Percentiles rank a stretch among this genome's conserved stretches.
These are phyloP conservation scores for Narthecium ossifragum DNA, from an alignment of 106 monocot genomes.

Conservation along the genomic window DNA sequence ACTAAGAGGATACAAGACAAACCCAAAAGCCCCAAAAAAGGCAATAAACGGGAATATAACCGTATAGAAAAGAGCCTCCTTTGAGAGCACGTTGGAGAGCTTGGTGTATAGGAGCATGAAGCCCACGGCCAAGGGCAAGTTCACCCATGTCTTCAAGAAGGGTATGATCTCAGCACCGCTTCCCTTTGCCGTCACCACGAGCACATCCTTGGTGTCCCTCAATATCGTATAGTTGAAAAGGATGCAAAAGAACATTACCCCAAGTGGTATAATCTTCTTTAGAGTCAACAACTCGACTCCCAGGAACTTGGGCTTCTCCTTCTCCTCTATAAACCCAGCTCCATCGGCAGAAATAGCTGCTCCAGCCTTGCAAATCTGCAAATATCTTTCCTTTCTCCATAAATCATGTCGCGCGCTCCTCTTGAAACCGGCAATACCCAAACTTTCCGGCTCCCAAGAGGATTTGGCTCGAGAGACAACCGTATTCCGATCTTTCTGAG, in stretches of 20 bases:
- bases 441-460: conserved; percentile 1
- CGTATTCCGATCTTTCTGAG: conserved; percentile 1
- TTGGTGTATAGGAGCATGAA: conserved; percentile 97
- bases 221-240: conserved; percentile 96
- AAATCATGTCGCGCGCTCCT: background rate
- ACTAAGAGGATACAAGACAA: conserved; percentile 71
- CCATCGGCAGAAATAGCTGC: conserved; percentile 33
- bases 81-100: conserved; percentile 81
- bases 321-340: conserved; percentile 9
- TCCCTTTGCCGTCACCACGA: conserved; percentile 91
- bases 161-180: conserved; percentile 98
- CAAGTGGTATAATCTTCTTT: conserved; percentile 82
- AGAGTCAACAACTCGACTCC: conserved; percentile 66
- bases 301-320: conserved; percentile 58
- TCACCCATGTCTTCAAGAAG: conserved; percentile 95
- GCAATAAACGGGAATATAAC: conserved; percentile 83
- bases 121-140: conserved; percentile 91
- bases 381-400: background rate
- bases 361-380: conserved; percentile 15
- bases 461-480: background rate
- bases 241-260: conserved; percentile 97
- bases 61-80: conserved; percentile 93
- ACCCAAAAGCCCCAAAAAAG: conserved; percentile 83
- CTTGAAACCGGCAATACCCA: background rate
- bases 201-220: conserved; percentile 90